phyloP scores from a whole-genome alignment of 2,329 filamentous ascomycete species.

The Aureobasidium sp. region DNA sequence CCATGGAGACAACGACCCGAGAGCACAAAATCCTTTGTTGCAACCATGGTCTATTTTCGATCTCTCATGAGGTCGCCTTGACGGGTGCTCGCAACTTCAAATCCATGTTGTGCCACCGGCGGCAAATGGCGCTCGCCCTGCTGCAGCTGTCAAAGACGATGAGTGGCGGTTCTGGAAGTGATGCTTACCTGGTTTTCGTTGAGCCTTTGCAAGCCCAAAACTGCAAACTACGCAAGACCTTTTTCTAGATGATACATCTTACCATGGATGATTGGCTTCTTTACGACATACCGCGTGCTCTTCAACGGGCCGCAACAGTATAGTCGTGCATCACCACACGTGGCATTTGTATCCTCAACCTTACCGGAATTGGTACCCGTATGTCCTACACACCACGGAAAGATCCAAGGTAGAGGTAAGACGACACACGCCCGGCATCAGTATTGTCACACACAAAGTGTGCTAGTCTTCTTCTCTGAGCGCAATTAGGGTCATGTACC shows the following conservation, averaged over 20 bases:
- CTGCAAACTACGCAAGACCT: neutral
- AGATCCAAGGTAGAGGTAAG: neutral
- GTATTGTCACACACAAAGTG: neutral
- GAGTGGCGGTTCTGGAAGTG: neutral
- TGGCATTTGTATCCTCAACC: neutral
- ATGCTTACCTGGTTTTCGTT: neutral
- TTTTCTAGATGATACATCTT: neutral
- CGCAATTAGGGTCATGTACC: neutral
- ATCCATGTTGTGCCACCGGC: neutral
- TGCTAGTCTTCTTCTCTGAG: neutral
- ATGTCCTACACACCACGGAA: neutral
- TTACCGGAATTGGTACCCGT: neutral
- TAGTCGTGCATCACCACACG: neutral
- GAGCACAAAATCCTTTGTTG: neutral
- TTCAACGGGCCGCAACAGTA: neutral
- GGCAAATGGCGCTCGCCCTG: neutral
- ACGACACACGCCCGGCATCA: neutral
- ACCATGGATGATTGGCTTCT: neutral
- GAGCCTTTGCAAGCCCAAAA: neutral
- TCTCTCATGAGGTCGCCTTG: neutral
- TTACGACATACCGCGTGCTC: neutral
- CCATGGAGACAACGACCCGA: neutral
- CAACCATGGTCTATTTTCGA: neutral
- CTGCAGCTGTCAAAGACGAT: neutral
- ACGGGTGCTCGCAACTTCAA: neutral